A percentile compares a stretch with the other conserved stretches of the same genome.
Conservation (phyloP, 129 eudicot genomes). For the Erigeron canadensis region DNA sequence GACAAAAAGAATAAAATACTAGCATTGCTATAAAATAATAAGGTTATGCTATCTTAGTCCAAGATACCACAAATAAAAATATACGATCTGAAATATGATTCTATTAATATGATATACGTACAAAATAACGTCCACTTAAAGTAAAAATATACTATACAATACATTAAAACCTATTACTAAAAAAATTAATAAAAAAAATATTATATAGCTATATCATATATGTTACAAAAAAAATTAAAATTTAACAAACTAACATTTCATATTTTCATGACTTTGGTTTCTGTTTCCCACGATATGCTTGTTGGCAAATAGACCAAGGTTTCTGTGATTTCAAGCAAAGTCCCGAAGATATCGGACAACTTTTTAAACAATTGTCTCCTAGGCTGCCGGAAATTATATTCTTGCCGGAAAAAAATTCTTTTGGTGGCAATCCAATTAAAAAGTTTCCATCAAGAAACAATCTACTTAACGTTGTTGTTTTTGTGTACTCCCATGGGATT, state of each 20-base stretch:
- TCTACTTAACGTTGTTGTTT: constrained; percentile 44
- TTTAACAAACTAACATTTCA: constrained; percentile 30
- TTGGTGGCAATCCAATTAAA: constrained; percentile 73
- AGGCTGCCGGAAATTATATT: constrained; percentile 64
- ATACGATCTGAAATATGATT: background rate
- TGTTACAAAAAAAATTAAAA: background rate
- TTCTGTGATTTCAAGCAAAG: constrained; percentile 85
- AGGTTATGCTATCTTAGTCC: constrained; percentile 16
- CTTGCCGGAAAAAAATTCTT: constrained; percentile 55
- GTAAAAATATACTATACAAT: background rate
- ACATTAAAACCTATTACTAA: constrained; percentile 11
- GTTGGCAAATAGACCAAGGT: constrained; percentile 70
- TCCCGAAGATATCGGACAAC: constrained; percentile 62
- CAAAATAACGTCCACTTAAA: background rate
- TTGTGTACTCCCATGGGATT: constrained; percentile 67
- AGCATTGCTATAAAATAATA: background rate
- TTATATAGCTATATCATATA: background rate
- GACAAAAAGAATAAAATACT: background rate
- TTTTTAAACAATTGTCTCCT: constrained; percentile 80
- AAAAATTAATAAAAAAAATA: constrained; percentile 3
- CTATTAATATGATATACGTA: constrained; percentile 23
- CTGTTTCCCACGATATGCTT: constrained; percentile 80
- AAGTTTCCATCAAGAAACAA: constrained; percentile 90
- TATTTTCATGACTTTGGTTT: constrained; percentile 63
- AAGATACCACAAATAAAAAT: constrained; percentile 4